A percentile compares a stretch with the other conserved stretches of the same genome.
These are phyloP conservation scores for Plenodomus biglobosus DNA, from an alignment of 2,329 filamentous ascomycete genomes.

Conservation along the genomic window DNA sequence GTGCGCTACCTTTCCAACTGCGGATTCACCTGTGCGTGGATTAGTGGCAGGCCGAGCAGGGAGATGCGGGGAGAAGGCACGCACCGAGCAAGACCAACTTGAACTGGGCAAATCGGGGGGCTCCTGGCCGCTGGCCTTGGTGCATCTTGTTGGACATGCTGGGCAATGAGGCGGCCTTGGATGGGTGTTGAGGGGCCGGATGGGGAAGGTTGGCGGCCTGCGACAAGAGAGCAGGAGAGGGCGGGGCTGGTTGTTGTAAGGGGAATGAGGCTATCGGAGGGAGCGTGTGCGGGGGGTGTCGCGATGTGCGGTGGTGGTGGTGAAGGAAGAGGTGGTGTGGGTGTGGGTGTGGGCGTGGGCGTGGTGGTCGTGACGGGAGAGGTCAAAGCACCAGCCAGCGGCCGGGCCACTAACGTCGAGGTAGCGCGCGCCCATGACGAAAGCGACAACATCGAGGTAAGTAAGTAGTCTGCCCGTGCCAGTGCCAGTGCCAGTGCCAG, in stretches of 20 bases:
- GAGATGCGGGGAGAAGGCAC: constrained; percentile 30
- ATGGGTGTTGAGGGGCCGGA: background rate
- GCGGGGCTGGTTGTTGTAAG: background rate
- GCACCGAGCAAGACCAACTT: constrained; percentile 95
- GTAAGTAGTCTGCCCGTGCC: constrained; percentile 1
- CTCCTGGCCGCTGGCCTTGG: constrained; percentile 65
- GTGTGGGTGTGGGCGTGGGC: no score
- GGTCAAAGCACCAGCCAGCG: no score
- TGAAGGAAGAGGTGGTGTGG: constrained; percentile 6
- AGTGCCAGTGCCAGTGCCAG: background rate
- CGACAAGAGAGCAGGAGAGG: constrained; percentile 3
- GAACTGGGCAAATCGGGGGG: constrained; percentile 91
- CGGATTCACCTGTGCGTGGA: constrained; percentile 80
- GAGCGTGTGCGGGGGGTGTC: background rate
- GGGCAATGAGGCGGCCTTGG: constrained; percentile 27
- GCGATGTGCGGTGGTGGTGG: constrained; percentile 1
- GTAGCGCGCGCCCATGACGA: no score
- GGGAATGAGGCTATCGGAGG: background rate
- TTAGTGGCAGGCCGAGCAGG: constrained; percentile 18
- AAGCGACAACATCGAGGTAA: constrained; percentile 4
- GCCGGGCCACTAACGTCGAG: no score
- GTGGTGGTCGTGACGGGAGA: constrained; percentile 17
- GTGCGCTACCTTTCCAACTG: constrained; percentile 84
- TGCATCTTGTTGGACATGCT: constrained; percentile 83
- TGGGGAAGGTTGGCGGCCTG: constrained; percentile 6